Percentiles rank a stretch among this genome's conserved stretches.
Conservation (phyloP, 2,329 filamentous ascomycete genomes). For the Ilyonectria destructans region DNA sequence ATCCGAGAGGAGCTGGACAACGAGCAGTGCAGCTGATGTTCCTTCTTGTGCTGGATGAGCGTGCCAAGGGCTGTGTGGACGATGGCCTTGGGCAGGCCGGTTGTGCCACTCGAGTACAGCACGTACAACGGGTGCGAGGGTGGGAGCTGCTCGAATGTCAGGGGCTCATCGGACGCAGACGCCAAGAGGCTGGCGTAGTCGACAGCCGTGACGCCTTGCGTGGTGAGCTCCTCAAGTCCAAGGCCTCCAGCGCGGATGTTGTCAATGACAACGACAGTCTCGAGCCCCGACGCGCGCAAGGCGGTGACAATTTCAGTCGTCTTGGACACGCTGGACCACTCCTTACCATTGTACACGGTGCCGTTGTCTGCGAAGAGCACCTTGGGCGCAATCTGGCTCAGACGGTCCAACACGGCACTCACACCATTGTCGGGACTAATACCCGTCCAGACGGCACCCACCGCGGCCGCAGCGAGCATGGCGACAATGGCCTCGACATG, state of each 20-base stretch:
- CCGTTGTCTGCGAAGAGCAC: slow-evolving; percentile 91
- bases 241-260: slow-evolving; percentile 67
- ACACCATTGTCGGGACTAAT: slow-evolving; percentile 95
- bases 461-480: slow-evolving; percentile 85
- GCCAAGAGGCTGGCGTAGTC: slow-evolving; percentile 65
- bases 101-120: slow-evolving; percentile 94
- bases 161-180: slow-evolving; percentile 60
- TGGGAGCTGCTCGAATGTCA: slow-evolving; percentile 82
- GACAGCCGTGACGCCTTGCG: slow-evolving; percentile 58
- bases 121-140: slow-evolving; percentile 95
- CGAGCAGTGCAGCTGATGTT: slow-evolving; percentile 90
- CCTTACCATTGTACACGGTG: slow-evolving; percentile 91
- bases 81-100: slow-evolving; percentile 90
- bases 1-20: slow-evolving; percentile 81
- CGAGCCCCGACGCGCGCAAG: slow-evolving; percentile 73
- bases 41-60: slow-evolving; percentile 96
- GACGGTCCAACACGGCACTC: slow-evolving; percentile 88
- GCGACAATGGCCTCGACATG: slow-evolving; percentile 90
- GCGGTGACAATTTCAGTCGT: slow-evolving; percentile 81
- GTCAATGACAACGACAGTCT: slow-evolving; percentile 82
- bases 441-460: slow-evolving; percentile 94
- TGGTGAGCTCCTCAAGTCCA: slow-evolving; percentile 60
- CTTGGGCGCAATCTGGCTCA: slow-evolving; percentile 88
- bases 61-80: slow-evolving; percentile 93
- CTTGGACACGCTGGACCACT: slow-evolving; percentile 86